These are phyloP conservation scores for Wickerhamomyces strasburgensis DNA, from an alignment of 805 yeast species.

Conservation along the genomic window DNA sequence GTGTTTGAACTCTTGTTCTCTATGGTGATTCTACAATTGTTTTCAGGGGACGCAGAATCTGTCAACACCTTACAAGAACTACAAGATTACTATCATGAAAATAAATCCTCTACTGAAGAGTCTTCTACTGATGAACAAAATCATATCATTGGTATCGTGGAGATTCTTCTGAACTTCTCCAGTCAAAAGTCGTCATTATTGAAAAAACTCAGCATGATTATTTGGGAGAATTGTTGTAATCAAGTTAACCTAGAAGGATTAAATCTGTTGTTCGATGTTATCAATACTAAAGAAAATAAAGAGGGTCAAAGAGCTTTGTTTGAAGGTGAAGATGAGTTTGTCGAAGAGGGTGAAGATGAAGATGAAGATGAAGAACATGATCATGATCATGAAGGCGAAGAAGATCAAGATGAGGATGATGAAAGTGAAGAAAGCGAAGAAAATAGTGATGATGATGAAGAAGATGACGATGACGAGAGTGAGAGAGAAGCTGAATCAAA, in stretches of 20 bases:
- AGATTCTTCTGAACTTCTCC: slow-evolving; percentile 51
- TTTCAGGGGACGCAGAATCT: slow-evolving; percentile 72
- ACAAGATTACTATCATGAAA: slow-evolving; percentile 49
- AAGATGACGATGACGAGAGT: slow-evolving; percentile 28
- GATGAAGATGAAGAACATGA: slow-evolving; percentile 34
- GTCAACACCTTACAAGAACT: slow-evolving; percentile 70
- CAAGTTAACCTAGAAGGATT: slow-evolving; percentile 42
- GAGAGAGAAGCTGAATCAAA: slow-evolving; percentile 29
- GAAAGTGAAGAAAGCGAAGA: slow-evolving; percentile 29
- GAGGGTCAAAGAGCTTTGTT: slow-evolving; percentile 77
- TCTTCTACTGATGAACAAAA: slow-evolving; percentile 37
- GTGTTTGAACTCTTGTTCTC: slow-evolving; percentile 78
- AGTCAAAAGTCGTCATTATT: slow-evolving; percentile 54
- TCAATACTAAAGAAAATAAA: slow-evolving; percentile 67
- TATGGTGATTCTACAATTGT: slow-evolving; percentile 71
- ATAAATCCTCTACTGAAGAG: slow-evolving; percentile 28
- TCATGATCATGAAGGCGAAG: slow-evolving; percentile 31
- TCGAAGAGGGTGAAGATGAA: slow-evolving; percentile 42
- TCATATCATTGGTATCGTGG: slow-evolving; percentile 49
- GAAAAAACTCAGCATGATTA: slow-evolving; percentile 50
- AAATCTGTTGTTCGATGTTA: slow-evolving; percentile 46
- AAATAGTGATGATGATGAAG: slow-evolving; percentile 31
- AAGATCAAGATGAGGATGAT: slow-evolving; percentile 29
- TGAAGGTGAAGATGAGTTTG: slow-evolving; percentile 52
- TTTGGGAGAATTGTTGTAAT: slow-evolving; percentile 52